Base-by-base conservation (phyloP, 441 rosid species). In the Populus hybrid region DNA sequence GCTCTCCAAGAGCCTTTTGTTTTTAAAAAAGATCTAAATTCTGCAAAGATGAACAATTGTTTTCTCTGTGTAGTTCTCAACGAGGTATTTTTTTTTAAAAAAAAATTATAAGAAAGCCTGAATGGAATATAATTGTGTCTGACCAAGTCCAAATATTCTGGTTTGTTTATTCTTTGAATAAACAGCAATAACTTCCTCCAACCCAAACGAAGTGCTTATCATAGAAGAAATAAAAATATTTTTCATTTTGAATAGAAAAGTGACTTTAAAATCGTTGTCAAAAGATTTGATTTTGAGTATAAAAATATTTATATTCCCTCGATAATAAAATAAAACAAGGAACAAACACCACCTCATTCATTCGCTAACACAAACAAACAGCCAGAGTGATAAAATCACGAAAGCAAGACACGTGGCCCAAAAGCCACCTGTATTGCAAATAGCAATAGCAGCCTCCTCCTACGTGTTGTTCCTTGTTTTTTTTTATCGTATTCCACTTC, bases 401-500 rank as follows among this genome's bases (percentile, higher is more conserved):
- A 26, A 26, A 26, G 28, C 28, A 26, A 26, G 28, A 26, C 28
- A 26, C 28, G 28, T 26, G 28, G 28, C 28, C 28, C 28, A 26
- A 26, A 26, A 26, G 57, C 57, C 57, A 50, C 6, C 57, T 50
- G 46, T 38, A 38, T 50, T 14, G 57, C 57, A 46, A 46, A 46
- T 14, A 46, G 57, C 57, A 14, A 16, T 50, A 5, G 57, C 57
- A 1, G 57, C 57, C 20, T 14, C 2, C 57, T 50, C 57, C 20
- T 14, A 5, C 71, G 57, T 5, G 57, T 50, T 3, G 32, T 32
- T 68, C 1, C 42, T 14, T 16, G 18, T 30, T 68, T 26, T 7
- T 21, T 7, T 21, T 14, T 11, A 83, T 85, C 81, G 74, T 20
- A 68, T 42, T 80, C 81, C 70, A 67, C 73, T 77, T 86, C 83